Conservation (phyloP, 2,329 filamentous ascomycete species). For the Mollisiaceae sp. region DNA sequence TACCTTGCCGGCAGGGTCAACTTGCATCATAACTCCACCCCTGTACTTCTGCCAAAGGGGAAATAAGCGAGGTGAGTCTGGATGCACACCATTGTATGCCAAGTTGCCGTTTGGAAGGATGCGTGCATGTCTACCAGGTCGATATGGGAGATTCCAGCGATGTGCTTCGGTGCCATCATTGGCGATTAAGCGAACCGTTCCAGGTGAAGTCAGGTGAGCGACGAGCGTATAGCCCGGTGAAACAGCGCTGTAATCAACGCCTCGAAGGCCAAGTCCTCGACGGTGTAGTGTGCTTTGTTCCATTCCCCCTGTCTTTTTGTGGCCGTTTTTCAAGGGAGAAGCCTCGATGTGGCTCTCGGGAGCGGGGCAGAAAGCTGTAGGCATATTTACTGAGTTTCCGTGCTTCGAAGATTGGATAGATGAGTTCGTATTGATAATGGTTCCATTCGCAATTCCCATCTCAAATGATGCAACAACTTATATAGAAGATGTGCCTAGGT, state of each 20-base stretch:
- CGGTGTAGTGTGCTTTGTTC: constrained; percentile 51
- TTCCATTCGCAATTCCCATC: constrained; percentile 12
- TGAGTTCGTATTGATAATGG: neutral
- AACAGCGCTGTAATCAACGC: constrained; percentile 45
- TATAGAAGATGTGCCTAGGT: constrained; percentile 5
- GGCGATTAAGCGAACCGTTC: constrained; percentile 47
- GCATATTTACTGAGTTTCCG: constrained; percentile 12
- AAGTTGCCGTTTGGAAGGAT: constrained; percentile 51
- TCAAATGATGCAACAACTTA: constrained; percentile 12
- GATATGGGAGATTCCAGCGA: constrained; percentile 48
- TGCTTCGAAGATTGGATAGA: neutral
- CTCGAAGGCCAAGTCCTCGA: constrained; percentile 48
- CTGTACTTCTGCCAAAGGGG: constrained; percentile 53
- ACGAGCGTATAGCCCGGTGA: constrained; percentile 50
- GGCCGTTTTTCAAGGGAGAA: constrained; percentile 1
- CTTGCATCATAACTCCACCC: constrained; percentile 51
- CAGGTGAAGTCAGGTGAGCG: constrained; percentile 47
- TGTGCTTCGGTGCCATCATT: constrained; percentile 50
- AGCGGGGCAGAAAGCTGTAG: constrained; percentile 8
- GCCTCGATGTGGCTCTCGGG: neutral
- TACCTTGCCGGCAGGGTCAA: constrained; percentile 46
- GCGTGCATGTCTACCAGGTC: constrained; percentile 50
- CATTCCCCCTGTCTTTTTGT: constrained; percentile 4
- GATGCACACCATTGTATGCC: constrained; percentile 50
- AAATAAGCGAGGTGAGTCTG: constrained; percentile 47